phyloP scores from a whole-genome alignment of 805 yeast species.

The Wickerhamiella slavikovae region DNA sequence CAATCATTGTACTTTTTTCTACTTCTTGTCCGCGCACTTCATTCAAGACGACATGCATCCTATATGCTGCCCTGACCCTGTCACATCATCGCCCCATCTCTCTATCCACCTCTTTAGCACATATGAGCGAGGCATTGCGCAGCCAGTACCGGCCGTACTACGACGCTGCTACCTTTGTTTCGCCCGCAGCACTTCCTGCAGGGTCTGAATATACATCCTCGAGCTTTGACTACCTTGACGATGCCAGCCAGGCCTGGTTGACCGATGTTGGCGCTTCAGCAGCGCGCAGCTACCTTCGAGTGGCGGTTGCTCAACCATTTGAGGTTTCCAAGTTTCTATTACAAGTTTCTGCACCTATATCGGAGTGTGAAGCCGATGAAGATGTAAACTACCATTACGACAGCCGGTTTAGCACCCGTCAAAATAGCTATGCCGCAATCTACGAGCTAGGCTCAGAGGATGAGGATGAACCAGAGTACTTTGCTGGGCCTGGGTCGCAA shows the following conservation, averaged over 20 bases:
- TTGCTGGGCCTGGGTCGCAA: constrained; percentile 17
- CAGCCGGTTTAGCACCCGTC: too few species aligned
- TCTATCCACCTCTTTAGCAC: too few species aligned
- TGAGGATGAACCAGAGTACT: constrained; percentile 20
- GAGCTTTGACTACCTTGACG: constrained; percentile 13
- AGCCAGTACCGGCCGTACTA: constrained; percentile 43
- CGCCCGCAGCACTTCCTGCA: constrained; percentile 19
- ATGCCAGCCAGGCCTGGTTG: constrained; percentile 28
- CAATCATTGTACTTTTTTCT: too few species aligned
- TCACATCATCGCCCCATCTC: not conserved
- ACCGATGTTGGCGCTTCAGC: constrained; percentile 40
- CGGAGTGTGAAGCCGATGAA: constrained; percentile 4
- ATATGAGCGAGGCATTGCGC: too few species aligned
- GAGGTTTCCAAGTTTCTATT: constrained; percentile 60
- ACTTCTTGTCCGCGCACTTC: too few species aligned
- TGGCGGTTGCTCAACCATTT: constrained; percentile 66
- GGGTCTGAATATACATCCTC: constrained; percentile 3
- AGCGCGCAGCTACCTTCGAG: constrained; percentile 44
- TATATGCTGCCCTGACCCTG: too few species aligned
- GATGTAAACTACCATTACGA: too few species aligned
- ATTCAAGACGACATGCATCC: too few species aligned
- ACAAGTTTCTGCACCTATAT: constrained; percentile 40
- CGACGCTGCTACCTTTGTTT: constrained; percentile 41
- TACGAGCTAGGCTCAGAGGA: too few species aligned
- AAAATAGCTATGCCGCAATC: too few species aligned